phyloP scores from a whole-genome alignment of 2,329 filamentous ascomycete genomes.

The Calycina marina region DNA sequence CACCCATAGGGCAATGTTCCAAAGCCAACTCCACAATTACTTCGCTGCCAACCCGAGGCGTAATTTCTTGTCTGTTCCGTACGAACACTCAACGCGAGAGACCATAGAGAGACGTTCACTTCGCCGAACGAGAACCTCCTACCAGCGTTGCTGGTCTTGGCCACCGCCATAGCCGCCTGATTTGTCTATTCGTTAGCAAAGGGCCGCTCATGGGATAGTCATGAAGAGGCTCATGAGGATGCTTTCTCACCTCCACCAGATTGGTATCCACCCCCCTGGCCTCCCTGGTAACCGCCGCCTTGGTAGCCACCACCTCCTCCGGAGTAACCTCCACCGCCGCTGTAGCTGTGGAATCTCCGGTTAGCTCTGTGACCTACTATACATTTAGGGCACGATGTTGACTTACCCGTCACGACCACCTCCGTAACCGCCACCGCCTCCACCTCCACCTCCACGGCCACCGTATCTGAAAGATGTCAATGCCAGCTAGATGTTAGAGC shows the following conservation, averaged over 20 bases:
- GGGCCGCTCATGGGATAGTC: background rate
- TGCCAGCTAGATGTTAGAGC: background rate
- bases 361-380: no score
- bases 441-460: slow-evolving; percentile 24
- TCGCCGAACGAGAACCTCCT: slow-evolving; percentile 3
- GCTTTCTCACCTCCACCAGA: slow-evolving; percentile 17
- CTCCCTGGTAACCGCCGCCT: slow-evolving; percentile 9
- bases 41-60: slow-evolving; percentile 21
- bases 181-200: slow-evolving; percentile 14
- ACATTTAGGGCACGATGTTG: no score
- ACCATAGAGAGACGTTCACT: slow-evolving; percentile 16
- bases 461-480: slow-evolving; percentile 24
- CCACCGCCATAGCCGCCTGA: slow-evolving; percentile 18
- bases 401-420: slow-evolving; percentile 25
- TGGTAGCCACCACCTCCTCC: slow-evolving; percentile 25
- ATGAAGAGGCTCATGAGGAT: slow-evolving; percentile 2
- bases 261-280: slow-evolving; percentile 12
- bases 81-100: slow-evolving; percentile 15
- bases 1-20: slow-evolving; percentile 12
- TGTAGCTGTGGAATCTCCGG: slow-evolving; percentile 29
- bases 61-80: slow-evolving; percentile 20
- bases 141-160: slow-evolving; percentile 17
- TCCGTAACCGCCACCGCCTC: slow-evolving; percentile 16
- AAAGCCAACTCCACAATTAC: slow-evolving; percentile 21
- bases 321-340: slow-evolving; percentile 23